Evolutionary conservation across 306 rosid species (phyloP).

Genomic region (Cicer arietinum): DNA sequence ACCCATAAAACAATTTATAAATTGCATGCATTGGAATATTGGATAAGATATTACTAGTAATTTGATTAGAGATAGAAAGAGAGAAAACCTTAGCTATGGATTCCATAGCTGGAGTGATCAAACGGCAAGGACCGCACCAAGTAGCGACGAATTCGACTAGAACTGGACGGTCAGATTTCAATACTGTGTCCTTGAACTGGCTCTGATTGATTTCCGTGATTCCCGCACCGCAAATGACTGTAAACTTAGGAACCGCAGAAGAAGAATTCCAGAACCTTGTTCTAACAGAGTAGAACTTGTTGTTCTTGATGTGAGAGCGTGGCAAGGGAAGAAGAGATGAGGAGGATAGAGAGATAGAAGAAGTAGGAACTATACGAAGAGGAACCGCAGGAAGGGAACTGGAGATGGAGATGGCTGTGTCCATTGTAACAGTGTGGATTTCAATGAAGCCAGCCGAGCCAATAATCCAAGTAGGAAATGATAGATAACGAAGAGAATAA

Average conservation of each 20-base stretch:
- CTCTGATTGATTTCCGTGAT: constrained; percentile 67
- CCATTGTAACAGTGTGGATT: constrained; percentile 36
- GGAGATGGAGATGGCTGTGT: constrained; percentile 41
- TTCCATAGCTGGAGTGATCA: constrained; percentile 75
- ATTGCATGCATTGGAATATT: neutral
- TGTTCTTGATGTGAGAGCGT: constrained; percentile 28
- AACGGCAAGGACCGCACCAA: constrained; percentile 95
- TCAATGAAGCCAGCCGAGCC: neutral
- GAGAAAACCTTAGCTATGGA: constrained; percentile 68
- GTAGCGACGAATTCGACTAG: constrained; percentile 87
- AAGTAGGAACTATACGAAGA: constrained; percentile 43
- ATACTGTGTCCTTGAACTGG: constrained; percentile 66
- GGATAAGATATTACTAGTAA: neutral
- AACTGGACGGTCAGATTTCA: constrained; percentile 74
- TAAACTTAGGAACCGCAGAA: constrained; percentile 47
- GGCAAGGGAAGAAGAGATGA: constrained; percentile 35
- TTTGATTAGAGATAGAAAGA: neutral
- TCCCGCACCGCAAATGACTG: constrained; percentile 54
- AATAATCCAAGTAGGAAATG: neutral
- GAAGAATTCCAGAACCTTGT: constrained; percentile 28
- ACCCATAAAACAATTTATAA: too few relatives aligned
- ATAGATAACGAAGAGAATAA: neutral
- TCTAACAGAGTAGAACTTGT: constrained; percentile 29
- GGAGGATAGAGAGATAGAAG: constrained; percentile 39
- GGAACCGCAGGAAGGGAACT: constrained; percentile 33